Conservation (phyloP, 805 yeast genomes). For the Candida piceae region DNA sequence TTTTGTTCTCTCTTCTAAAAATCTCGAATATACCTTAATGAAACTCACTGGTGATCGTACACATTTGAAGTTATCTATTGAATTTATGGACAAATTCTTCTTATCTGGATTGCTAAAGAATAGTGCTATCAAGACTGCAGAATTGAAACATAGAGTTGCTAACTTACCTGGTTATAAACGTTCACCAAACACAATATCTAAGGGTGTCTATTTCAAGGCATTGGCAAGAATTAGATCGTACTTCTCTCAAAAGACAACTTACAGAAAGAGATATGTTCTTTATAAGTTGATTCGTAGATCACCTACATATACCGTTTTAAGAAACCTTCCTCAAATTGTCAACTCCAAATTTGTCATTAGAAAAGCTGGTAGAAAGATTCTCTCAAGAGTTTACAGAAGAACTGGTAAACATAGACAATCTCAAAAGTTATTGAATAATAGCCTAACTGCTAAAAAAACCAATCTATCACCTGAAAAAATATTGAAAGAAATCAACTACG, state of each 20-base stretch:
- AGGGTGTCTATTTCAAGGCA: slow-evolving; percentile 5
- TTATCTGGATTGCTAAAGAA: slow-evolving; percentile 18
- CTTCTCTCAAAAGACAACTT: not conserved
- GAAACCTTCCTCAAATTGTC: not conserved
- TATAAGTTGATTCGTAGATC: not conserved
- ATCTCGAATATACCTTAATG: slow-evolving; percentile 26
- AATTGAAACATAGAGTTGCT: slow-evolving; percentile 5
- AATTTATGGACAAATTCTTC: slow-evolving; percentile 24
- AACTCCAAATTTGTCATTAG: not conserved
- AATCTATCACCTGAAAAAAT: no score
- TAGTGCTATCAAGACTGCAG: slow-evolving; percentile 2
- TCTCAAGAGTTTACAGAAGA: not conserved
- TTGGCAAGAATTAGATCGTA: slow-evolving; percentile 4
- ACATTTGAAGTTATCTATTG: slow-evolving; percentile 18
- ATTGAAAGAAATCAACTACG: no score
- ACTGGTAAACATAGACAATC: not conserved
- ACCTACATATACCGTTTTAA: not conserved
- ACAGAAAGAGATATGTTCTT: not conserved
- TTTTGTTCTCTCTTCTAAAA: slow-evolving; percentile 22
- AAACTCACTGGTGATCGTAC: slow-evolving; percentile 15
- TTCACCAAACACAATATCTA: slow-evolving; percentile 3
- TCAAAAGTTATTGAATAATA: not conserved
- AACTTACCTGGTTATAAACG: not conserved
- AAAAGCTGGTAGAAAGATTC: not conserved
- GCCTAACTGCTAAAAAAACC: no score